phyloP scores from a whole-genome alignment of 768 basidiomycete species.

The Lepiota subincarnata region DNA sequence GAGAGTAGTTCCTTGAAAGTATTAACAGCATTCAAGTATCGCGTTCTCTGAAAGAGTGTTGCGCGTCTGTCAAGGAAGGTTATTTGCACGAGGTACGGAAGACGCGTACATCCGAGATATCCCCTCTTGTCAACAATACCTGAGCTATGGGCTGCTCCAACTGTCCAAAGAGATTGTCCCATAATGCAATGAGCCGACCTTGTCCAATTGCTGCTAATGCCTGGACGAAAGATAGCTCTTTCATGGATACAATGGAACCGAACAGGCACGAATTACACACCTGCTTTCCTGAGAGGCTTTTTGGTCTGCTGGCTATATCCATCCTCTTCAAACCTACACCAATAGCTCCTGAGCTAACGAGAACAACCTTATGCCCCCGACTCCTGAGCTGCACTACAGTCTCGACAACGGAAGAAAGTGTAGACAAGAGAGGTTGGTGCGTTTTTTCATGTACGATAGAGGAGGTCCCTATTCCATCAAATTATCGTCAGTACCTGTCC shows the following conservation, averaged over 20 bases:
- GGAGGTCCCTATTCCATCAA: slow-evolving; percentile 66
- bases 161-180: slow-evolving; percentile 95
- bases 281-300: slow-evolving; percentile 88
- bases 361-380: slow-evolving; percentile 89
- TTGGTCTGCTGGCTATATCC: slow-evolving; percentile 75
- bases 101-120: slow-evolving; percentile 86
- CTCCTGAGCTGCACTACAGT: slow-evolving; percentile 74
- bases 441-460: slow-evolving; percentile 96
- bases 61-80: slow-evolving; percentile 7
- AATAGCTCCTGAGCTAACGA: slow-evolving; percentile 97
- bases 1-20: slow-evolving; percentile 87
- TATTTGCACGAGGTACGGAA: neutral
- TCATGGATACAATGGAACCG: neutral
- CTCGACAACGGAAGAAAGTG: slow-evolving; percentile 89
- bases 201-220: slow-evolving; percentile 97
- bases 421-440: slow-evolving; percentile 86
- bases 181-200: slow-evolving; percentile 91
- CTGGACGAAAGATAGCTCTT: slow-evolving; percentile 33
- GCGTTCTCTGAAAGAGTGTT: slow-evolving; percentile 60
- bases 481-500: slow-evolving; percentile 6
- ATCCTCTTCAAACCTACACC: slow-evolving; percentile 92
- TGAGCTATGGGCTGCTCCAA: slow-evolving; percentile 95
- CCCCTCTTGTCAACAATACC: slow-evolving; percentile 88
- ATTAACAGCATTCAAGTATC: slow-evolving; percentile 95
- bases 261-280: slow-evolving; percentile 36